A percentile compares a stretch with the other conserved stretches of the same genome.
Conservation (phyloP, 306 rosid species). For the Pyrus communis region DNA sequence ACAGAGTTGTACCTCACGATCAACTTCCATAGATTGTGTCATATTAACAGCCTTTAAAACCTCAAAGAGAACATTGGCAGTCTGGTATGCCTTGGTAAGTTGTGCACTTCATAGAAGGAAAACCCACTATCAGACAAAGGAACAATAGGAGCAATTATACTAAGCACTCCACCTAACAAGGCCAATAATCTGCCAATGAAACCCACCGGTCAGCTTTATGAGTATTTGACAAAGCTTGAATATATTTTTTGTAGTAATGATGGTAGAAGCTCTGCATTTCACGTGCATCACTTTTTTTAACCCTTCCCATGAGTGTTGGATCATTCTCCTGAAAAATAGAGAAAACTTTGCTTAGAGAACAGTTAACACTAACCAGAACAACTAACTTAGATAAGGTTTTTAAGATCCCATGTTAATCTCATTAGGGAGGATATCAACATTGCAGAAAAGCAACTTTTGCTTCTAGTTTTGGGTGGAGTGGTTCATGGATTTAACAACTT, state of each 20-base stretch:
- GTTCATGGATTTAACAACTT: neutral
- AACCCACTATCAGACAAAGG: conserved; percentile 5
- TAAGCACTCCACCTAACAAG: neutral
- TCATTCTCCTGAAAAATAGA: conserved; percentile 67
- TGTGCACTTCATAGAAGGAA: conserved; percentile 58
- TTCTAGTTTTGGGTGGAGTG: neutral
- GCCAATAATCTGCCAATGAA: neutral
- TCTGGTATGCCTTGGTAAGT: conserved; percentile 95
- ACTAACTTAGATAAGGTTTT: neutral
- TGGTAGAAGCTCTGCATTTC: conserved; percentile 99
- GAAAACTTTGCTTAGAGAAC: conserved; percentile 6
- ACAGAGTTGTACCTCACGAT: conserved; percentile 63
- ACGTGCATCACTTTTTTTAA: conserved; percentile 97
- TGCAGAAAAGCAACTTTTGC: neutral
- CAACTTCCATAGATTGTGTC: conserved; percentile 96
- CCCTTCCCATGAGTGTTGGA: conserved; percentile 91
- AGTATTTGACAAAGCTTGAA: conserved; percentile 90
- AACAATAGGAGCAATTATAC: conserved; percentile 6
- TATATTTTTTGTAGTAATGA: conserved; percentile 92
- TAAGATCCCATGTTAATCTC: neutral
- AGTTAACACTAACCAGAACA: neutral
- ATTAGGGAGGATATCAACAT: neutral
- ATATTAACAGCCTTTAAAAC: conserved; percentile 93
- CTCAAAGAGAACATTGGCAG: conserved; percentile 98
- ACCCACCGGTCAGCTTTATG: conserved; percentile 94